Evolutionary conservation across 192 early-diverging fungal genomes (phyloP).

Genomic region (Diversispora eburnea): DNA sequence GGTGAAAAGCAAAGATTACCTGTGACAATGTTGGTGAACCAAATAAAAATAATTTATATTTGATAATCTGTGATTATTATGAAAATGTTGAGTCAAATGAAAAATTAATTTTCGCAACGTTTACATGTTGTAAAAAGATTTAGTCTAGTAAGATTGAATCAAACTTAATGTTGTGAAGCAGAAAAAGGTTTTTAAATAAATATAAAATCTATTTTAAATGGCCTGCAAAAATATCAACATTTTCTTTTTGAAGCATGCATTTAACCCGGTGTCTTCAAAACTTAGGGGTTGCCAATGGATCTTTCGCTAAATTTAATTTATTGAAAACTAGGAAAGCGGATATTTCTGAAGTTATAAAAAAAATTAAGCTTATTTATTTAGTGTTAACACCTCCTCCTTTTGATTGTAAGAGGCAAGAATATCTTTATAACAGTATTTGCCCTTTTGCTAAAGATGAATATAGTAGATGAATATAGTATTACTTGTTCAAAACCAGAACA

Average conservation of each 20-base stretch:
- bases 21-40: neutral
- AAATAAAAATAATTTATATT: constrained; percentile 8
- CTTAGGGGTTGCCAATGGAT: constrained; percentile 15
- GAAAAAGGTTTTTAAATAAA: constrained; percentile 20
- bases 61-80: constrained; percentile 10
- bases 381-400: neutral
- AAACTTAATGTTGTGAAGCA: constrained; percentile 25
- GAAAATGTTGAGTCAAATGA: neutral
- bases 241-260: constrained; percentile 11
- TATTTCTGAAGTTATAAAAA: constrained; percentile 9
- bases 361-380: constrained; percentile 12
- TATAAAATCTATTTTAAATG: neutral
- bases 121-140: neutral
- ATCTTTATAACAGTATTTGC: neutral
- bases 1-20: too few species aligned
- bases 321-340: constrained; percentile 1
- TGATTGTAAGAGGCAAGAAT: constrained; percentile 3
- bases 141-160: neutral
- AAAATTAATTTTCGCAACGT: neutral
- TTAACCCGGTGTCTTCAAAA: constrained; percentile 10
- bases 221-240: constrained; percentile 15
- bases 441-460: constrained; percentile 1
- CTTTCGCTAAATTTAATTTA: constrained; percentile 24
- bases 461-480: too few species aligned
- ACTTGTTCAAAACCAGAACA: too few species aligned